phyloP scores from a whole-genome alignment of 2,329 filamentous ascomycete species.

The Coniosporium uncinatum region DNA sequence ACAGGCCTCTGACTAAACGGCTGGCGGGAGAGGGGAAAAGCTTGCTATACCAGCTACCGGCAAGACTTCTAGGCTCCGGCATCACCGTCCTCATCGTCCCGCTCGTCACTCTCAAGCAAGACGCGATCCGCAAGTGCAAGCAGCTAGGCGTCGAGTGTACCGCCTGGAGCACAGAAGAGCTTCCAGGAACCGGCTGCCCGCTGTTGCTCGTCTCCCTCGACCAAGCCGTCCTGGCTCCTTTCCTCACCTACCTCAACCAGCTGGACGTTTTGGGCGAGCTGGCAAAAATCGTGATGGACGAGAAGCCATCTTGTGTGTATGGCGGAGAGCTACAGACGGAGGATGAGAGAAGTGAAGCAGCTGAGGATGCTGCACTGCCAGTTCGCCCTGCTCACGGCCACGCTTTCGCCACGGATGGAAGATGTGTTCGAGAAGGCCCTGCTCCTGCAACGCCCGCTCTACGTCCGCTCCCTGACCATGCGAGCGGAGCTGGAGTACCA shows the following conservation, averaged over 20 bases:
- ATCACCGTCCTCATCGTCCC: not conserved
- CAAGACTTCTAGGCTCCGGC: not conserved
- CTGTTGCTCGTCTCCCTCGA: not conserved
- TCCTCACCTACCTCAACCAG: not conserved
- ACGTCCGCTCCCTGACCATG: not conserved
- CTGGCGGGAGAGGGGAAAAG: conserved; percentile 2
- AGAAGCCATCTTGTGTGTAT: not conserved
- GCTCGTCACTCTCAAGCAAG: not conserved
- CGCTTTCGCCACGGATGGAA: not conserved
- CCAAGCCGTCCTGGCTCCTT: not conserved
- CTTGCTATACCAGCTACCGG: not conserved
- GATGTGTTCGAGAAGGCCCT: not conserved
- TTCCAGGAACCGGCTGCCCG: not conserved
- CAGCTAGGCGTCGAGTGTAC: not conserved
- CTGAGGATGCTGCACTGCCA: not conserved
- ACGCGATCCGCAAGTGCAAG: not conserved
- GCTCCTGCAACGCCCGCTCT: not conserved
- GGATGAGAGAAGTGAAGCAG: not conserved
- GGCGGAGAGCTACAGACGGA: not conserved
- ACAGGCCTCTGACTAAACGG: not conserved
- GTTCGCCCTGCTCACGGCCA: not conserved
- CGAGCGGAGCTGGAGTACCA: not conserved
- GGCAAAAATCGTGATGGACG: not conserved
- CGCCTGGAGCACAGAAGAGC: not conserved
- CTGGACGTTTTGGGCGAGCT: not conserved